Conservation (phyloP, 139 green algal species). For the Closterium sp. region DNA sequence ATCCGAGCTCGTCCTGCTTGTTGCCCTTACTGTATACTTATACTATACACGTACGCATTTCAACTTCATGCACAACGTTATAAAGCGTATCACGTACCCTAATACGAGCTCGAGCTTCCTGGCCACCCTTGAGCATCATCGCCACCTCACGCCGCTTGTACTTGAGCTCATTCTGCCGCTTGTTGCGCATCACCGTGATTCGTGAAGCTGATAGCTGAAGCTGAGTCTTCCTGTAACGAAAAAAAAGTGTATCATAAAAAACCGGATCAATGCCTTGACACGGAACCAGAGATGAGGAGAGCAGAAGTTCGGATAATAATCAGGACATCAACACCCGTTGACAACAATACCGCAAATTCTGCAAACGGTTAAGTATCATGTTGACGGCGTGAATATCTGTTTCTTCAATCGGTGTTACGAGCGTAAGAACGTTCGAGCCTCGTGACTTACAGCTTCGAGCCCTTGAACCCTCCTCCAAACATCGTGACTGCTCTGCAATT, state of each 20-base stretch:
- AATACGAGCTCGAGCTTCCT: slow-evolving; percentile 44
- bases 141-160: slow-evolving; percentile 42
- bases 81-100: slow-evolving; percentile 19
- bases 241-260: not conserved
- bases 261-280: no score
- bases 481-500: not conserved
- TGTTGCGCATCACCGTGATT: slow-evolving; percentile 55
- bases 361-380: no score
- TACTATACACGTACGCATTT: not conserved
- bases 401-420: not conserved
- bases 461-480: slow-evolving; percentile 29
- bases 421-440: not conserved
- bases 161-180: slow-evolving; percentile 26
- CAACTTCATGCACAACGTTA: not conserved
- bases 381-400: no score
- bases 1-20: not conserved
- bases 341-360: no score
- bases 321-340: no score
- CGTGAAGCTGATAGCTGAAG: slow-evolving; percentile 39
- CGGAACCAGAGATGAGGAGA: no score
- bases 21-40: not conserved
- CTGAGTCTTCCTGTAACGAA: slow-evolving; percentile 49
- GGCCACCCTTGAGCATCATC: slow-evolving; percentile 23
- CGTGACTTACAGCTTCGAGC: slow-evolving; percentile 7
- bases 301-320: no score